Evolutionary conservation across 768 basidiomycete species (phyloP).

Genomic region (Fibroporia radiculosa): DNA sequence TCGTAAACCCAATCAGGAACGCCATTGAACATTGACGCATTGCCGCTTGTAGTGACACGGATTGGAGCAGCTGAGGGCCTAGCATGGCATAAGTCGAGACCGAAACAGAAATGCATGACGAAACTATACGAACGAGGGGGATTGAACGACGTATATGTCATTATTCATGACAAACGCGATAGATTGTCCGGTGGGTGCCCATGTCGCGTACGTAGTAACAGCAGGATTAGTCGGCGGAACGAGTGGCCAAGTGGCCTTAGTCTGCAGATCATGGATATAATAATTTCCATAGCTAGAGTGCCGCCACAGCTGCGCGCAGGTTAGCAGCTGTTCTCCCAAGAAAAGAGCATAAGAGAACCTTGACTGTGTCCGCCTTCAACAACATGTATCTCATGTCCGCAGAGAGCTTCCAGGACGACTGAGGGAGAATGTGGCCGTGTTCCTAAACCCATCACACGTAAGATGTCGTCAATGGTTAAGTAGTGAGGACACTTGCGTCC

Average conservation of each 20-base stretch:
- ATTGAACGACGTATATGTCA: slow-evolving; percentile 80
- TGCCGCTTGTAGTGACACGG: slow-evolving; percentile 76
- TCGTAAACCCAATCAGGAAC: slow-evolving; percentile 98
- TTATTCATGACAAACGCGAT: slow-evolving; percentile 84
- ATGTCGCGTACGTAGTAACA: slow-evolving; percentile 69
- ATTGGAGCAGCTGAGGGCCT: slow-evolving; percentile 40
- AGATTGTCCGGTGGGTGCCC: slow-evolving; percentile 79
- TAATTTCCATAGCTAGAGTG: slow-evolving; percentile 88
- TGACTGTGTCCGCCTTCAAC: slow-evolving; percentile 63
- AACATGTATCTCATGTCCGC: slow-evolving; percentile 88
- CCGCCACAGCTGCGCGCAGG: slow-evolving; percentile 78
- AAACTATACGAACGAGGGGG: slow-evolving; percentile 43
- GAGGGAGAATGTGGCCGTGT: slow-evolving; percentile 40
- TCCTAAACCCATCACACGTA: slow-evolving; percentile 32
- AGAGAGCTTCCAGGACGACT: slow-evolving; percentile 73
- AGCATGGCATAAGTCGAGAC: not conserved
- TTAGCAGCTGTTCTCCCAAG: not conserved
- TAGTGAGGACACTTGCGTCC: slow-evolving; percentile 41
- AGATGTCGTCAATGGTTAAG: not conserved
- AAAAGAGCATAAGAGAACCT: slow-evolving; percentile 37
- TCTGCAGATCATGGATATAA: slow-evolving; percentile 76
- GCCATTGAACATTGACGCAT: slow-evolving; percentile 82
- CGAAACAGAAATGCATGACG: not conserved
- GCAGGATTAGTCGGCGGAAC: slow-evolving; percentile 63
- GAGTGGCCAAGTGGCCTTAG: slow-evolving; percentile 64